Percentiles rank a stretch among this genome's conserved stretches.
Conservation (phyloP, 2,329 filamentous ascomycete species). For the Aspergillus novofumigatus region DNA sequence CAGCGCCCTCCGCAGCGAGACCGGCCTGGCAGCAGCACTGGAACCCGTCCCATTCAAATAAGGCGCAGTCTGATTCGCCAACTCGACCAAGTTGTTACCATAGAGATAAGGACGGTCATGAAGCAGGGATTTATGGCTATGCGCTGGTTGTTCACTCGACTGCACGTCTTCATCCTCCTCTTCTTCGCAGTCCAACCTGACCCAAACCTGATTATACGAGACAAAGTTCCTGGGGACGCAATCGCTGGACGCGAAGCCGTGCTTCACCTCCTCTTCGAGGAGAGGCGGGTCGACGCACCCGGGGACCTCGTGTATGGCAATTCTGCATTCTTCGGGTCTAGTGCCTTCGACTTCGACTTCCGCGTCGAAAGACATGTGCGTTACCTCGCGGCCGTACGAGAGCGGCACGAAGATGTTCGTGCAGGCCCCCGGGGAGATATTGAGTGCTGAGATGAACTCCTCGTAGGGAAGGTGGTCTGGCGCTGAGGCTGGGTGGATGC, state of each 20-base stretch:
- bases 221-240: constrained; percentile 23
- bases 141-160: neutral
- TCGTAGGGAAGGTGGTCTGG: constrained; percentile 17
- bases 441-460: constrained; percentile 16
- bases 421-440: constrained; percentile 22
- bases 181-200: constrained; percentile 25
- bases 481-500: neutral
- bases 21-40: neutral
- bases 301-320: constrained; percentile 31
- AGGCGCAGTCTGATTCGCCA: neutral
- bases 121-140: neutral
- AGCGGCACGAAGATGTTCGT: constrained; percentile 23
- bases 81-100: neutral
- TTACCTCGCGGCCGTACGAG: constrained; percentile 19
- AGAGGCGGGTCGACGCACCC: constrained; percentile 29
- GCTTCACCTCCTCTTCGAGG: constrained; percentile 17
- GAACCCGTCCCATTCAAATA: neutral
- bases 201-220: constrained; percentile 27
- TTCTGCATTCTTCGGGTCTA: constrained; percentile 22
- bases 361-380: constrained; percentile 25
- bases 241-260: constrained; percentile 20
- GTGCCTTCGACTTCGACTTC: constrained; percentile 9
- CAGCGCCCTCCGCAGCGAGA: neutral
- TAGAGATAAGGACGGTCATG: neutral
- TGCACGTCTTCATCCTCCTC: constrained; percentile 4